Evolutionary conservation across 208 protist genomes (phyloP).

Genomic region (Wallacemonas sp.): DNA sequence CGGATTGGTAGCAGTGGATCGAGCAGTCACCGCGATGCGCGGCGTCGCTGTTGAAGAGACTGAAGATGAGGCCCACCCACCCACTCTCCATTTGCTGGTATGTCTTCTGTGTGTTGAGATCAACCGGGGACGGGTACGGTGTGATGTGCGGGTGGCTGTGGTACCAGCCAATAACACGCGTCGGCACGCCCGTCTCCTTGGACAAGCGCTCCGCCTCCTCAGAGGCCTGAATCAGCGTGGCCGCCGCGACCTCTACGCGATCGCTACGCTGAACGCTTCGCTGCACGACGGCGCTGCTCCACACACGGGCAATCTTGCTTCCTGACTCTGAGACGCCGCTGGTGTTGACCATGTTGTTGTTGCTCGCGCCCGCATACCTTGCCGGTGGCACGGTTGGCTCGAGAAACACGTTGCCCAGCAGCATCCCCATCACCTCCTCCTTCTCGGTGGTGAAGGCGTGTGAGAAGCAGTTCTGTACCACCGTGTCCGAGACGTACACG

Average conservation of each 20-base stretch:
- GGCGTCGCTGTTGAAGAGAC: conserved; percentile 68
- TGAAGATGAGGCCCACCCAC: conserved; percentile 87
- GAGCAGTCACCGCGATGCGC: conserved; percentile 35
- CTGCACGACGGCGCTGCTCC: conserved; percentile 47
- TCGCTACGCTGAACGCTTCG: conserved; percentile 75
- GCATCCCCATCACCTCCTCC: conserved; percentile 84
- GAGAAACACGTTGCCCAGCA: conserved; percentile 53
- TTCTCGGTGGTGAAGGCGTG: conserved; percentile 78
- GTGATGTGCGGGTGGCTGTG: conserved; percentile 88
- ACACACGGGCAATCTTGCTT: conserved; percentile 56
- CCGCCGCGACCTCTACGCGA: conserved; percentile 69
- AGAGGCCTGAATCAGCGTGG: conserved; percentile 49
- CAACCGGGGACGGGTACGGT: conserved; percentile 65
- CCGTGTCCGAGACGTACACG: conserved; percentile 56
- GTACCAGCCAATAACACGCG: conserved; percentile 86
- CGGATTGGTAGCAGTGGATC: conserved; percentile 74
- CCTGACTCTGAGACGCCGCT: neutral
- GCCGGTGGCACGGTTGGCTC: conserved; percentile 8
- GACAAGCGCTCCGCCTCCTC: conserved; percentile 62
- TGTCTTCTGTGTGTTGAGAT: conserved; percentile 72
- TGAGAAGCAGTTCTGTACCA: conserved; percentile 59
- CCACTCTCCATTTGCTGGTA: conserved; percentile 79
- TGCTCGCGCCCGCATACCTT: neutral
- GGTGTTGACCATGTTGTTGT: neutral
- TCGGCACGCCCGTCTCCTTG: conserved; percentile 23